These are phyloP conservation scores for Acer yangbiense DNA, from an alignment of 345 rosid species.

Conservation along the genomic window DNA sequence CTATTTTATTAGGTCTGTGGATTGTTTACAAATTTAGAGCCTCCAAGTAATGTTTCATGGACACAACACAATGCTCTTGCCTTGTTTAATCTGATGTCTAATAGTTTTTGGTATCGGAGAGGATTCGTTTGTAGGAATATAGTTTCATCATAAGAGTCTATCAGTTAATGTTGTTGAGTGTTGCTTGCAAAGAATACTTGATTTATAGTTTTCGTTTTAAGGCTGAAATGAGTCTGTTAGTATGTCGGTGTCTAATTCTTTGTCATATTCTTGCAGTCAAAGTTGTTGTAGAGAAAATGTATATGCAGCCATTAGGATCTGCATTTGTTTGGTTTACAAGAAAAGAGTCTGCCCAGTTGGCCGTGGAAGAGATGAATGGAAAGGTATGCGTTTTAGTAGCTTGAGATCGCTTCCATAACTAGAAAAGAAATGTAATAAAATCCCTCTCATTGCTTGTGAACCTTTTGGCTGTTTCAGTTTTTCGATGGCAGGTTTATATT, in stretches of 20 bases:
- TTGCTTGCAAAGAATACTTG: neutral
- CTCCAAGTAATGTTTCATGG: neutral
- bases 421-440: neutral
- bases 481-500: constrained; percentile 60
- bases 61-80: neutral
- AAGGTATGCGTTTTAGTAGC: constrained; percentile 37
- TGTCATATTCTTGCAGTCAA: constrained; percentile 35
- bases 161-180: constrained; percentile 7
- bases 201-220: neutral
- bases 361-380: constrained; percentile 59
- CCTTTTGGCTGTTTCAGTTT: constrained; percentile 32
- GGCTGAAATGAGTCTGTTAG: neutral
- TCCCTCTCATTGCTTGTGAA: constrained; percentile 14
- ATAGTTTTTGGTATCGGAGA: neutral
- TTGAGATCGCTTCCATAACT: neutral
- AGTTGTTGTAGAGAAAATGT: constrained; percentile 39
- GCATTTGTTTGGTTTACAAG: constrained; percentile 57
- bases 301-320: constrained; percentile 49
- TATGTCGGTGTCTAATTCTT: constrained; percentile 1
- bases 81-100: neutral
- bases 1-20: neutral
- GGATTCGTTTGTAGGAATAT: neutral
- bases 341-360: constrained; percentile 44
- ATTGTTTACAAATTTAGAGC: neutral
- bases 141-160: neutral